Evolutionary conservation across 23 red algal genomes (phyloP).

Genomic region (Gracilariopsis chorda): DNA sequence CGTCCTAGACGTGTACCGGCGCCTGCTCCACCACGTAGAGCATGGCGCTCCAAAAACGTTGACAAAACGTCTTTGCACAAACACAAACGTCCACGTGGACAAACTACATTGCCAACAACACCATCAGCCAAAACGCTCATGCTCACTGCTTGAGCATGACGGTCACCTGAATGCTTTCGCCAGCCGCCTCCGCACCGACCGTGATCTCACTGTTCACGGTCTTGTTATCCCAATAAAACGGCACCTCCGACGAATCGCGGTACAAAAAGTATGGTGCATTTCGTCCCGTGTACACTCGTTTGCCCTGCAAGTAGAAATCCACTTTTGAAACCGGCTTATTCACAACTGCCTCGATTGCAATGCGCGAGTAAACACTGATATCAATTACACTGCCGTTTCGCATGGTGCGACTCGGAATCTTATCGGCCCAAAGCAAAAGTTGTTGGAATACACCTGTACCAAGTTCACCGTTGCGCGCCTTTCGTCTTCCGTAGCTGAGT

Average conservation of each 20-base stretch:
- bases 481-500: neutral
- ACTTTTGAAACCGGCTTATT: neutral
- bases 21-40: too few species aligned
- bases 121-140: too few species aligned
- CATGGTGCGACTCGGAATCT: neutral
- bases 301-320: neutral
- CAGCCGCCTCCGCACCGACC: neutral
- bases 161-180: neutral
- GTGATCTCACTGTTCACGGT: neutral
- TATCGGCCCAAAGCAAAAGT: conserved; percentile 1
- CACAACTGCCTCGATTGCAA: conserved; percentile 11
- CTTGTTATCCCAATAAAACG: conserved; percentile 5
- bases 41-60: too few species aligned
- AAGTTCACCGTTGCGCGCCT: neutral
- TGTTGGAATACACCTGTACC: neutral
- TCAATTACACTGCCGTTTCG: neutral
- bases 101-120: too few species aligned
- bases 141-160: neutral
- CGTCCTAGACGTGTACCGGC: too few species aligned
- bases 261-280: neutral
- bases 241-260: neutral
- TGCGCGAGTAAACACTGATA: neutral
- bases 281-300: conserved; percentile 8
- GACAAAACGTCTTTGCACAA: too few species aligned
- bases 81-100: too few species aligned